A percentile compares a stretch with the other conserved stretches of the same genome.
Conservation (phyloP, 129 eudicot species). For the Arctium lappa region DNA sequence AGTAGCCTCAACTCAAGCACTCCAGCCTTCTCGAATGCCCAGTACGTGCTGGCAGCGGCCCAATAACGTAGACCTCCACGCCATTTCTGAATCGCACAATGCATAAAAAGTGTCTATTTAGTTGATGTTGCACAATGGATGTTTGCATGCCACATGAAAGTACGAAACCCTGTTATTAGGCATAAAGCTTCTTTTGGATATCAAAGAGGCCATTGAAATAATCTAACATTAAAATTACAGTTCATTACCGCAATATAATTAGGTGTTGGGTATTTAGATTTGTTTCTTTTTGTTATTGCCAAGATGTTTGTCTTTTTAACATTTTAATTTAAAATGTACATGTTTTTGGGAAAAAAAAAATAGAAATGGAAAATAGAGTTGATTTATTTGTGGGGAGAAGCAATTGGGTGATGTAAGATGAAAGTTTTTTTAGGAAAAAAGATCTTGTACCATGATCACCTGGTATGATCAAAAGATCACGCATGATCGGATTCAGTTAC, state of each 20-base stretch:
- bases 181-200: not conserved
- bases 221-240: not conserved
- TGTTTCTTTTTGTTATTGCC: not conserved
- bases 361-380: not conserved
- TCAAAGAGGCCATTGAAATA: not conserved
- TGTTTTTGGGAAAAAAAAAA: no score
- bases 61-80: no score
- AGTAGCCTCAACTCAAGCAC: no score
- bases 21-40: no score
- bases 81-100: no score
- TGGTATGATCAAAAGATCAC: constrained; percentile 3
- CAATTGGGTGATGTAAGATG: constrained; percentile 17
- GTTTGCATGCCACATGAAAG: not conserved
- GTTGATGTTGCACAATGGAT: not conserved
- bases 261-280: not conserved
- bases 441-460: constrained; percentile 26
- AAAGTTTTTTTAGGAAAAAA: constrained; percentile 13
- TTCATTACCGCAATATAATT: not conserved
- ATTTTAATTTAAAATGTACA: not conserved
- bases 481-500: not conserved
- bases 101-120: not conserved
- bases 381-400: not conserved
- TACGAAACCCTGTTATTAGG: not conserved
- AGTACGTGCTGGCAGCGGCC: no score
- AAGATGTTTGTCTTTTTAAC: not conserved